A percentile compares a stretch with the other conserved stretches of the same genome.
Evolutionary conservation across 257 asterid species (phyloP).

Genomic region (Nicotiana paniculata): DNA sequence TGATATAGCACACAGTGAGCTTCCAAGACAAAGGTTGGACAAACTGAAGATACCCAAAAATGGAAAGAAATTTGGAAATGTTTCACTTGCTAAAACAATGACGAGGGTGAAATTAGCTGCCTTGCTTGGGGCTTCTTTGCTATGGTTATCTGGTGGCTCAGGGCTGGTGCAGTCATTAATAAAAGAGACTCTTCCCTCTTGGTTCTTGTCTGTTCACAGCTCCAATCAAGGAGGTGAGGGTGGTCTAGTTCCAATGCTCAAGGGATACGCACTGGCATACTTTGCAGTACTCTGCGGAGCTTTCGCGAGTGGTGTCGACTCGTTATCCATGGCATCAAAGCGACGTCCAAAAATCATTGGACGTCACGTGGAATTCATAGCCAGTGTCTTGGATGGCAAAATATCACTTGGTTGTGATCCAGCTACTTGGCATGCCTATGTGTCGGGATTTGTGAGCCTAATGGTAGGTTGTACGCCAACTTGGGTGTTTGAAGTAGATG

Average conservation of each 20-base stretch:
- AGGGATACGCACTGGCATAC: constrained; percentile 81
- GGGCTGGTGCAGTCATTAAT: constrained; percentile 73
- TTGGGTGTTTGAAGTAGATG: constrained; percentile 66
- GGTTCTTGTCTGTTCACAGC: constrained; percentile 71
- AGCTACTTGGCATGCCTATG: constrained; percentile 91
- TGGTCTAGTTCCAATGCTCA: constrained; percentile 50
- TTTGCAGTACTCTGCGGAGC: constrained; percentile 64
- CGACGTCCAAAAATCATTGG: constrained; percentile 61
- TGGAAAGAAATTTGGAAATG: constrained; percentile 36
- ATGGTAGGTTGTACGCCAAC: constrained; percentile 61
- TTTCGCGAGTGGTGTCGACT: constrained; percentile 71
- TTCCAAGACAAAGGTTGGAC: constrained; percentile 18
- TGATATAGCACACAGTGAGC: constrained; percentile 43
- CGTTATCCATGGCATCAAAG: constrained; percentile 55
- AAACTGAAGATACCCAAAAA: constrained; percentile 35
- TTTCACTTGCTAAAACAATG: constrained; percentile 64
- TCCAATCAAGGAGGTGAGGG: constrained; percentile 30
- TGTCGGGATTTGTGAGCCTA: constrained; percentile 66
- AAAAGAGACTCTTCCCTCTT: constrained; percentile 85
- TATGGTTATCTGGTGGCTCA: constrained; percentile 75
- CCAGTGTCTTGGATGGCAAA: constrained; percentile 64
- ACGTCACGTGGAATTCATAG: constrained; percentile 73
- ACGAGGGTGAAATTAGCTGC: constrained; percentile 84
- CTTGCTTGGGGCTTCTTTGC: constrained; percentile 70
- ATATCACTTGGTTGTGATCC: constrained; percentile 76